A percentile compares a stretch with the other conserved stretches of the same genome.
Evolutionary conservation across 805 yeast genomes (phyloP).

Genomic region (Candida michaelii): DNA sequence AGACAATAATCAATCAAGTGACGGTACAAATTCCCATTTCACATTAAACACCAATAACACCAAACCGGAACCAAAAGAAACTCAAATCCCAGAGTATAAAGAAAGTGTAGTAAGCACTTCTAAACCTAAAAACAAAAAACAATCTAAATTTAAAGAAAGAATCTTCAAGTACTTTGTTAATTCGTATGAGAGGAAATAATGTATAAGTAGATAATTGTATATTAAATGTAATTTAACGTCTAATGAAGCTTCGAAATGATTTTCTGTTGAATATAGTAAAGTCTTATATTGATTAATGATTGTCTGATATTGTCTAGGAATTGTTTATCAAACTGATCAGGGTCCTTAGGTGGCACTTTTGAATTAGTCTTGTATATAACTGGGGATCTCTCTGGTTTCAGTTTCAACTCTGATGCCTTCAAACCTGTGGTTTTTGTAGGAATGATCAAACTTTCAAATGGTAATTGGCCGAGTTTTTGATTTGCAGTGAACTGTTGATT

Average conservation of each 20-base stretch:
- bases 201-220: conserved; percentile 1
- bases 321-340: neutral
- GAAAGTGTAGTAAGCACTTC: conserved; percentile 2
- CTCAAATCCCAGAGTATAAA: neutral
- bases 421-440: too few species aligned
- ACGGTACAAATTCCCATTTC: neutral
- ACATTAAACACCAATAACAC: conserved; percentile 9
- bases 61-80: neutral
- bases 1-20: conserved; percentile 3
- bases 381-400: too few species aligned
- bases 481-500: neutral
- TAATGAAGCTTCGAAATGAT: neutral
- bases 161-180: conserved; percentile 34
- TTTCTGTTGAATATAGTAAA: neutral
- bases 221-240: neutral
- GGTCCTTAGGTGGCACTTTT: too few species aligned
- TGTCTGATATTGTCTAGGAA: neutral
- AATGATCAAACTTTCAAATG: conserved; percentile 2
- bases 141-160: conserved; percentile 21
- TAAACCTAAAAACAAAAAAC: conserved; percentile 10
- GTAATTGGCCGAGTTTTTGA: neutral
- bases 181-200: conserved; percentile 20
- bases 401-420: too few species aligned
- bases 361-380: too few species aligned
- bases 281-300: neutral